A percentile compares a stretch with the other conserved stretches of the same genome.
Evolutionary conservation across 2,329 filamentous ascomycete genomes (phyloP).

Genomic region (Colletotrichum sp.): DNA sequence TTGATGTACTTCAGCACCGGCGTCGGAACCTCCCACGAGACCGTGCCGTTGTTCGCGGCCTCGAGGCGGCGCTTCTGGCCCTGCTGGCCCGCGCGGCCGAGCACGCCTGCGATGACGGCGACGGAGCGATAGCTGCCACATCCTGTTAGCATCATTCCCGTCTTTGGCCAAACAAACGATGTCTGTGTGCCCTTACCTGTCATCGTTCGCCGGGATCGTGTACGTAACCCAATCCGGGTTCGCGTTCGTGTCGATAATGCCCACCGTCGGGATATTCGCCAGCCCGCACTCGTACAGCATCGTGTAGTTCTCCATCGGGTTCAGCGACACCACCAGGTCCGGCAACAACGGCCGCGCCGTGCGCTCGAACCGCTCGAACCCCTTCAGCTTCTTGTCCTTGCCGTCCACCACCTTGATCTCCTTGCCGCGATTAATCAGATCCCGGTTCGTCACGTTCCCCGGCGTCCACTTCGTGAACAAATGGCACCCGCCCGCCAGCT

Average conservation of each 20-base stretch:
- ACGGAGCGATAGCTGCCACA: slow-evolving; percentile 74
- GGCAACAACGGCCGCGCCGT: slow-evolving; percentile 75
- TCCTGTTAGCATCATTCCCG: background rate
- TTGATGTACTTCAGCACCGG: slow-evolving; percentile 47
- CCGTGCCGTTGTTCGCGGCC: slow-evolving; percentile 63
- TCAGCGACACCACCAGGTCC: slow-evolving; percentile 90
- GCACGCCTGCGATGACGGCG: slow-evolving; percentile 80
- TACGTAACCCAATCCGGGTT: slow-evolving; percentile 96
- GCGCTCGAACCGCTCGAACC: slow-evolving; percentile 69
- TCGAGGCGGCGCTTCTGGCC: slow-evolving; percentile 73
- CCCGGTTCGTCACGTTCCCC: slow-evolving; percentile 89
- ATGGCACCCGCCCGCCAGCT: slow-evolving; percentile 80
- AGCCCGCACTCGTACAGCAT: slow-evolving; percentile 89
- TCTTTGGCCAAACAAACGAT: background rate
- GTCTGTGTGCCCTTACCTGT: slow-evolving; percentile 66
- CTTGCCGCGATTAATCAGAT: slow-evolving; percentile 80
- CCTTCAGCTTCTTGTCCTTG: slow-evolving; percentile 63
- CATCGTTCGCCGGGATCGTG: slow-evolving; percentile 94
- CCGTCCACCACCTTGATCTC: slow-evolving; percentile 78
- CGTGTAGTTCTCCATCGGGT: slow-evolving; percentile 90
- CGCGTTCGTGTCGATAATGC: slow-evolving; percentile 90
- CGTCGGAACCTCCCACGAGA: slow-evolving; percentile 64
- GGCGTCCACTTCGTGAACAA: slow-evolving; percentile 93
- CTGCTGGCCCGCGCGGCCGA: slow-evolving; percentile 82
- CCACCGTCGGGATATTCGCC: slow-evolving; percentile 90